These are phyloP conservation scores for Clitopilus passeckerianus DNA, from an alignment of 768 basidiomycete species.

Conservation along the genomic window DNA sequence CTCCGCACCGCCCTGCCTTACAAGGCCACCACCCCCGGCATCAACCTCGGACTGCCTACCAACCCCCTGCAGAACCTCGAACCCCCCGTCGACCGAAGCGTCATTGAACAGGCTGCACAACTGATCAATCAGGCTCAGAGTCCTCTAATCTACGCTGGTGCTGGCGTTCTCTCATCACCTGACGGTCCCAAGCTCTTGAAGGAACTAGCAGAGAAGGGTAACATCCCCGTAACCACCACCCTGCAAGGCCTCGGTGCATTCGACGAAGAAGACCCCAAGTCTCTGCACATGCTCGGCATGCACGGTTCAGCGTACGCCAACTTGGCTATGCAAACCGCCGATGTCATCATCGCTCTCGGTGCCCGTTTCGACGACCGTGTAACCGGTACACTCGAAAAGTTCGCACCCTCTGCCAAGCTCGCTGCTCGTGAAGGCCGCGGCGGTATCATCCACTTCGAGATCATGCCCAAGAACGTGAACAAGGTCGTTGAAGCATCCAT, in stretches of 20 bases:
- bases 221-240: slow-evolving; percentile 97
- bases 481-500: slow-evolving; percentile 96
- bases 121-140: slow-evolving; percentile 90
- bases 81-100: slow-evolving; percentile 54
- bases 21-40: slow-evolving; percentile 82
- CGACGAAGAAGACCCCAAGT: slow-evolving; percentile 83
- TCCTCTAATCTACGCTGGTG: slow-evolving; percentile 91
- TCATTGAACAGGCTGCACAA: slow-evolving; percentile 79
- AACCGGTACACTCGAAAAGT: slow-evolving; percentile 83
- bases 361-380: slow-evolving; percentile 98
- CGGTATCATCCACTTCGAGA: slow-evolving; percentile 99
- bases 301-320: slow-evolving; percentile 98
- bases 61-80: slow-evolving; percentile 63
- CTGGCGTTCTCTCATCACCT: slow-evolving; percentile 80
- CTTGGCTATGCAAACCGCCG: slow-evolving; percentile 95
- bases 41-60: slow-evolving; percentile 63
- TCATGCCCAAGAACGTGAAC: slow-evolving; percentile 98
- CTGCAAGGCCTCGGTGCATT: slow-evolving; percentile 94
- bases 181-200: slow-evolving; percentile 79
- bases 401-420: slow-evolving; percentile 86
- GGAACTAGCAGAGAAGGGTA: slow-evolving; percentile 74
- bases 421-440: slow-evolving; percentile 85
- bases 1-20: slow-evolving; percentile 80
- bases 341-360: slow-evolving; percentile 96
- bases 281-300: slow-evolving; percentile 98